Conservation (phyloP, 2,329 filamentous ascomycete genomes). For the Trichophyton verrucosum region DNA sequence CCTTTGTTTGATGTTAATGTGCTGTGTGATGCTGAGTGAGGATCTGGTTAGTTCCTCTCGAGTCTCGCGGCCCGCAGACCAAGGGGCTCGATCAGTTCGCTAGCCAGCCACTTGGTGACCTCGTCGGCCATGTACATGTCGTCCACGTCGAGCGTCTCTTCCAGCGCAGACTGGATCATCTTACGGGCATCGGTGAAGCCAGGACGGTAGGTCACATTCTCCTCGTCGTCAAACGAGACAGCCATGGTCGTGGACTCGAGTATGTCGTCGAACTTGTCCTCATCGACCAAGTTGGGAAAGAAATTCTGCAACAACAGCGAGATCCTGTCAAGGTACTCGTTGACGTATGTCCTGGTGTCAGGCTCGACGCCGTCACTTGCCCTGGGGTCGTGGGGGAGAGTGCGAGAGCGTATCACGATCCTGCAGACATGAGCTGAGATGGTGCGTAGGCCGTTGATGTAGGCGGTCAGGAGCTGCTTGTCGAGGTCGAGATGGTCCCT, state of each 20-base stretch:
- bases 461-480: slow-evolving; percentile 28
- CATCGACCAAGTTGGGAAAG: slow-evolving; percentile 29
- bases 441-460: slow-evolving; percentile 33
- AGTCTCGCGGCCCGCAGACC: slow-evolving; percentile 5
- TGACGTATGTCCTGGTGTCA: slow-evolving; percentile 7
- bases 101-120: slow-evolving; percentile 31
- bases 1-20: too few relatives aligned
- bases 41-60: not conserved
- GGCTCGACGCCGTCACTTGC: slow-evolving; percentile 1
- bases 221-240: slow-evolving; percentile 10
- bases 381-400: slow-evolving; percentile 6
- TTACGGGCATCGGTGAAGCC: slow-evolving; percentile 17
- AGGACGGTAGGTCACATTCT: slow-evolving; percentile 9
- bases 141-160: slow-evolving; percentile 23
- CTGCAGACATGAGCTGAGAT: slow-evolving; percentile 23
- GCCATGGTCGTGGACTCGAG: slow-evolving; percentile 15
- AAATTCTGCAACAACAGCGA: slow-evolving; percentile 29
- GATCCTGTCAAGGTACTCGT: slow-evolving; percentile 26
- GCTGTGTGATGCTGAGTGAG: too few relatives aligned
- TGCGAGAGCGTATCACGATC: slow-evolving; percentile 22
- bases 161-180: slow-evolving; percentile 26
- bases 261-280: slow-evolving; percentile 26
- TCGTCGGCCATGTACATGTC: slow-evolving; percentile 23
- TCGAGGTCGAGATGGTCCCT: slow-evolving; percentile 29
- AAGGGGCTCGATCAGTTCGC: slow-evolving; percentile 16